Evolutionary conservation across 306 rosid species (phyloP).

Genomic region (Lathyrus tuberosus): DNA sequence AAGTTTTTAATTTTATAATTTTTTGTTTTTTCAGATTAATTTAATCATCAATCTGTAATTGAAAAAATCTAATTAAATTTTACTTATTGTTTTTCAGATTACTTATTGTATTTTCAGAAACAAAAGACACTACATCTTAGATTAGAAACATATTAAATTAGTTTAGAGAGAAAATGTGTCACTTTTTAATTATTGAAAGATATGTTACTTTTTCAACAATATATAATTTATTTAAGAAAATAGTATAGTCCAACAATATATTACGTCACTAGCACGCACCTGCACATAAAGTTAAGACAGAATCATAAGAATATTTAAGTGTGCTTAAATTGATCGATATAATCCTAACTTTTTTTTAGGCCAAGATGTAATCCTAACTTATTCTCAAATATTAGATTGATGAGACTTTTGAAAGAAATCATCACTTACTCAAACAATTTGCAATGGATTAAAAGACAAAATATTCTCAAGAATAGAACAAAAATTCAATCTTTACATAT

Average conservation of each 20-base stretch:
- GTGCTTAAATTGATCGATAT: neutral
- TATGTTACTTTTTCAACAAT: too few species aligned
- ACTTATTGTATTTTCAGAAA: too few species aligned
- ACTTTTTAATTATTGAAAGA: too few species aligned
- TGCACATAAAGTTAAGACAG: neutral
- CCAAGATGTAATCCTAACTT: neutral
- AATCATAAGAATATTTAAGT: constrained; percentile 1
- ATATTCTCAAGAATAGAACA: constrained; percentile 28
- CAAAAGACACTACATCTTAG: too few species aligned
- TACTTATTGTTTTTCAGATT: too few species aligned
- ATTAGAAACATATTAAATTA: too few species aligned
- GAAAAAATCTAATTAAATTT: too few species aligned
- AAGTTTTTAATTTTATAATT: too few species aligned
- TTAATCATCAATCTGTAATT: too few species aligned
- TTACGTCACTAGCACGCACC: constrained; percentile 6
- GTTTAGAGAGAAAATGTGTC: too few species aligned
- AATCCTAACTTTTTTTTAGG: neutral
- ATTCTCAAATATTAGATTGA: constrained; percentile 23
- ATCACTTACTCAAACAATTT: neutral
- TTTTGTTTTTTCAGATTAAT: too few species aligned
- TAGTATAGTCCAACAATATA: neutral
- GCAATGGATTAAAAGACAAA: neutral
- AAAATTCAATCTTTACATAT: neutral
- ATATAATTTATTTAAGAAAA: too few species aligned
- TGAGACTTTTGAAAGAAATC: constrained; percentile 5